Conservation (phyloP, 2,329 filamentous ascomycete species). For the Didymella keratinophila region DNA sequence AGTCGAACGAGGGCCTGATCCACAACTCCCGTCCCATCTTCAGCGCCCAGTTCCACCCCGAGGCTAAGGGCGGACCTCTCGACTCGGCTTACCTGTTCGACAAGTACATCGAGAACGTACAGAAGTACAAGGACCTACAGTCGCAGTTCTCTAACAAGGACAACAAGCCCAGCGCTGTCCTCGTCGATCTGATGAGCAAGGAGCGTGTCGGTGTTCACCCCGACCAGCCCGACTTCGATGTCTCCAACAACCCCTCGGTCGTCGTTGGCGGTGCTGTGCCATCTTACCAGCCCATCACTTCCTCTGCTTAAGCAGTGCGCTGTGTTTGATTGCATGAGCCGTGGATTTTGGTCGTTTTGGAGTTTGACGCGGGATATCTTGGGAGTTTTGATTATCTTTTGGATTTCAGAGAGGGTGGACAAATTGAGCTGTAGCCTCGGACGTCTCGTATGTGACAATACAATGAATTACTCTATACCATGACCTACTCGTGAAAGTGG, state of each 20-base stretch:
- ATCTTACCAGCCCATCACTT: slow-evolving; percentile 45
- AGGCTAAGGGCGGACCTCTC: slow-evolving; percentile 95
- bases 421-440: not conserved
- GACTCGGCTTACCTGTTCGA: slow-evolving; percentile 97
- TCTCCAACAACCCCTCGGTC: slow-evolving; percentile 39
- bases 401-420: not conserved
- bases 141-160: slow-evolving; percentile 76
- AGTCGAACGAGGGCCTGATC: slow-evolving; percentile 96
- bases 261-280: slow-evolving; percentile 41
- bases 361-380: not conserved
- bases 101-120: slow-evolving; percentile 90
- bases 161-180: slow-evolving; percentile 84
- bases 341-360: slow-evolving; percentile 7
- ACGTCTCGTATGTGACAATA: not conserved
- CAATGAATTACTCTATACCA: too few species aligned
- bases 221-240: slow-evolving; percentile 43
- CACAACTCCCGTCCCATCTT: slow-evolving; percentile 97
- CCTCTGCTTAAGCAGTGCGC: slow-evolving; percentile 33
- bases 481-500: too few species aligned
- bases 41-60: slow-evolving; percentile 97
- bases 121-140: slow-evolving; percentile 86
- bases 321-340: not conserved
- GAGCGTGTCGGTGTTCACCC: slow-evolving; percentile 86
- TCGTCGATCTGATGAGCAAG: slow-evolving; percentile 91
- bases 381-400: not conserved